phyloP scores from a whole-genome alignment of 306 rosid species.

The Gillenia trifoliata region DNA sequence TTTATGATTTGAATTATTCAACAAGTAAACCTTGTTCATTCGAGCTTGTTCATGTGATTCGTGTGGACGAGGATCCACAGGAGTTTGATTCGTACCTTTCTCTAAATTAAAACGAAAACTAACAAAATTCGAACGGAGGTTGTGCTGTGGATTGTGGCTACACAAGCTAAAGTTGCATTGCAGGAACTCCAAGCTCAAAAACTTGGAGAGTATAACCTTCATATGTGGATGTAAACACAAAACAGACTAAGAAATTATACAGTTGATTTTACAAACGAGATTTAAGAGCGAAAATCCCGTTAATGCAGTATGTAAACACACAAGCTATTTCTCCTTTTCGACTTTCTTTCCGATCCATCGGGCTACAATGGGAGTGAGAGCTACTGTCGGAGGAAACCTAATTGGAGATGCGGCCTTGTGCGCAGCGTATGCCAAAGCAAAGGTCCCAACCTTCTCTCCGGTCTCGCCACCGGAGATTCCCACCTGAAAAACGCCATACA shows the following conservation, averaged over 20 bases:
- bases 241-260: not conserved
- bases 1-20: not conserved
- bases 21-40: not conserved
- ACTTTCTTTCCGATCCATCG: constrained; percentile 82
- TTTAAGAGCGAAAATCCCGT: not conserved
- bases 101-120: not conserved
- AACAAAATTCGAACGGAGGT: no score
- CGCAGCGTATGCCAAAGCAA: constrained; percentile 95
- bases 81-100: not conserved
- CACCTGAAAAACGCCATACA: constrained; percentile 38
- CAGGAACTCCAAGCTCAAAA: not conserved
- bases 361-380: constrained; percentile 90
- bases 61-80: not conserved
- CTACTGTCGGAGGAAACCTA: constrained; percentile 94
- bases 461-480: constrained; percentile 65
- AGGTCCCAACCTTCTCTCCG: constrained; percentile 85
- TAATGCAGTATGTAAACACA: not conserved
- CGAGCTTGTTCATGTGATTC: not conserved
- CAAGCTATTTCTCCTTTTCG: constrained; percentile 43
- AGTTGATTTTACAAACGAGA: not conserved
- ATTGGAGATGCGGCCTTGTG: constrained; percentile 97
- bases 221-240: no score
- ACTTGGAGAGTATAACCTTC: not conserved
- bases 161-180: not conserved
- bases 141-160: no score